phyloP scores from a whole-genome alignment of 768 basidiomycete genomes.

The Lactarius hengduanensis region DNA sequence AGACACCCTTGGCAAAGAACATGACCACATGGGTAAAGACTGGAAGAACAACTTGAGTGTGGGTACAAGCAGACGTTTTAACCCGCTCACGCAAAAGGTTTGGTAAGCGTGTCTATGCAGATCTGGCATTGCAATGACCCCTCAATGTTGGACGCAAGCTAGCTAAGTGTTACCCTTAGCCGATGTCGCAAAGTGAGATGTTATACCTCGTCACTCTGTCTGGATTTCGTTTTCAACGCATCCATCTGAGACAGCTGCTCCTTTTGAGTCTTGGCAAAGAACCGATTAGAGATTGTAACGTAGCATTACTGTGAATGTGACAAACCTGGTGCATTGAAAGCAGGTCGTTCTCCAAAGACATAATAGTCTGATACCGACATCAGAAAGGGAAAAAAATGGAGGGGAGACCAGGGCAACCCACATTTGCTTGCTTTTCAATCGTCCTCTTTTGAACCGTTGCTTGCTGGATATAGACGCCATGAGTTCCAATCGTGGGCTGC shows the following conservation, averaged over 20 bases:
- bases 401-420: background rate
- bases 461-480: slow-evolving; percentile 33
- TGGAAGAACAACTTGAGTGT: slow-evolving; percentile 33
- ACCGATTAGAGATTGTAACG: slow-evolving; percentile 3
- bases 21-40: slow-evolving; percentile 75
- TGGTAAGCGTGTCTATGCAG: slow-evolving; percentile 65
- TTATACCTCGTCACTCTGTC: slow-evolving; percentile 58
- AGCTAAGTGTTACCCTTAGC: slow-evolving; percentile 8
- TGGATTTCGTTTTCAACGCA: slow-evolving; percentile 46
- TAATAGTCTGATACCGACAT: slow-evolving; percentile 44
- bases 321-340: slow-evolving; percentile 41
- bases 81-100: slow-evolving; percentile 62
- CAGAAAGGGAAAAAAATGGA: background rate
- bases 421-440: slow-evolving; percentile 58
- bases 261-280: slow-evolving; percentile 40
- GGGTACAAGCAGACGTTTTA: background rate
- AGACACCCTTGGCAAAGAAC: slow-evolving; percentile 71
- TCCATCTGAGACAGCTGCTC: slow-evolving; percentile 47
- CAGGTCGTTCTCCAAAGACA: slow-evolving; percentile 50
- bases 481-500: background rate
- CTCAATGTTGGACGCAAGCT: slow-evolving; percentile 60
- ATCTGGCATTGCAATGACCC: slow-evolving; percentile 68
- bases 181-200: background rate
- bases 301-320: background rate
- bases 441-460: slow-evolving; percentile 48